Percentiles rank a stretch among this genome's conserved stretches.
These are phyloP conservation scores for Magnusiomyces fungicola DNA, from an alignment of 1,139 yeast genomes.

Conservation along the genomic window DNA sequence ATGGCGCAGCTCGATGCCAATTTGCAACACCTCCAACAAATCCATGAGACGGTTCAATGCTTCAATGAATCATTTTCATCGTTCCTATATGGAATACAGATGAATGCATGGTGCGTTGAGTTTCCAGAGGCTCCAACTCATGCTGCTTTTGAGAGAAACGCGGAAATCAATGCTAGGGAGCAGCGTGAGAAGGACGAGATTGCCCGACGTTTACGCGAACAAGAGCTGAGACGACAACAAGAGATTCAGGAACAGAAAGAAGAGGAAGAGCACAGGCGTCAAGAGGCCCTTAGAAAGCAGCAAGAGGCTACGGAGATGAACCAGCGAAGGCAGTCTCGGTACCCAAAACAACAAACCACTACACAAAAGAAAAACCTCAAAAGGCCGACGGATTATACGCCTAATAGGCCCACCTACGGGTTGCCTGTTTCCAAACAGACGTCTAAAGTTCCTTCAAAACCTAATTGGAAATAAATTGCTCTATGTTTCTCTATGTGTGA, in stretches of 20 bases:
- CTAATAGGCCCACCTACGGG: conserved; percentile 3
- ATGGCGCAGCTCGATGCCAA: conserved; percentile 48
- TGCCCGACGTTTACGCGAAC: not conserved
- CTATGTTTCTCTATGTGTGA: no score
- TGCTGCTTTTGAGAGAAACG: conserved; percentile 24
- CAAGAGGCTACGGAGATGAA: not conserved
- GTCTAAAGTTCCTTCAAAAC: not conserved
- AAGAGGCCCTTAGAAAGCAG: not conserved
- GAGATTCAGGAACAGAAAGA: not conserved
- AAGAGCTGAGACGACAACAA: not conserved
- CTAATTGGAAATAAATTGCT: conserved; percentile 2
- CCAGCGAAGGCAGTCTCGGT: not conserved
- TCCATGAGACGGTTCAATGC: conserved; percentile 45
- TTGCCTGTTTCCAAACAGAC: not conserved
- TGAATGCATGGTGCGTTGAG: conserved; percentile 67
- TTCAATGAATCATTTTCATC: conserved; percentile 62
- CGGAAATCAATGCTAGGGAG: conserved; percentile 9
- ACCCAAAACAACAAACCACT: not conserved
- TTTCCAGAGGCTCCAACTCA: conserved; percentile 41
- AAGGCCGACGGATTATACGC: conserved; percentile 5
- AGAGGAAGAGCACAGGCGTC: not conserved
- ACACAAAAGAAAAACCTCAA: not conserved
- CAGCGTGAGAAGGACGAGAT: conserved; percentile 2
- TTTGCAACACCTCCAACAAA: conserved; percentile 40
- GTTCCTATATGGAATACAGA: conserved; percentile 54